phyloP scores from a whole-genome alignment of 2,329 filamentous ascomycete genomes.

The Cladosporium sp. region DNA sequence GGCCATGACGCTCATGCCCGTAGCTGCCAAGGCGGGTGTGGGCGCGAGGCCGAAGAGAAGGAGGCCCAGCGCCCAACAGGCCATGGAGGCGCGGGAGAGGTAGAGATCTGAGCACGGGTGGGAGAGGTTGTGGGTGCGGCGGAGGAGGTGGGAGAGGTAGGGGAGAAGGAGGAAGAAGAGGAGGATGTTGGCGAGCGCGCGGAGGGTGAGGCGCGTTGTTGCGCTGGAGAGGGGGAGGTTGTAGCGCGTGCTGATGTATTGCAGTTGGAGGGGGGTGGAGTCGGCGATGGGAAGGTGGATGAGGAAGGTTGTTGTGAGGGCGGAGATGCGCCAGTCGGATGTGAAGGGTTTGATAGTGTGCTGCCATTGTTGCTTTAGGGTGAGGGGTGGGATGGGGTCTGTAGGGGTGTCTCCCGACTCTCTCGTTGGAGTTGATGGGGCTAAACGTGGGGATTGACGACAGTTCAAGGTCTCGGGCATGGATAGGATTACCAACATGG shows the following conservation, averaged over 20 bases:
- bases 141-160: constrained; percentile 22
- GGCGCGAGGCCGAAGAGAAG: constrained; percentile 28
- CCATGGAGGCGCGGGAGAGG: constrained; percentile 26
- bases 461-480: constrained; percentile 34
- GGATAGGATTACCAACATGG: constrained; percentile 14
- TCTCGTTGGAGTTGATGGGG: neutral
- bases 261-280: constrained; percentile 39
- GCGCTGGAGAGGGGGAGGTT: constrained; percentile 39
- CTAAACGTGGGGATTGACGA: neutral
- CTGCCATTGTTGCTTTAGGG: neutral
- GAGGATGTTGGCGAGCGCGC: constrained; percentile 25
- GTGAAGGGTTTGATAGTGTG: constrained; percentile 18
- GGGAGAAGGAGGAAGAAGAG: constrained; percentile 32
- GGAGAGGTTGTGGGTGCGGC: constrained; percentile 26
- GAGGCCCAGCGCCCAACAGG: constrained; percentile 27
- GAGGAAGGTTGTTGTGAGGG: constrained; percentile 27
- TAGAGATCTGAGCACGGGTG: constrained; percentile 20
- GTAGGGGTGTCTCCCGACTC: neutral
- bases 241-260: constrained; percentile 53
- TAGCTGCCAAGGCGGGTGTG: constrained; percentile 21
- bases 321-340: constrained; percentile 29
- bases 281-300: constrained; percentile 26
- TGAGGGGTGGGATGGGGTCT: neutral
- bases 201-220: constrained; percentile 31
- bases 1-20: constrained; percentile 44